phyloP scores from a whole-genome alignment of 2,329 filamentous ascomycete species.

The Venturia pyrina region DNA sequence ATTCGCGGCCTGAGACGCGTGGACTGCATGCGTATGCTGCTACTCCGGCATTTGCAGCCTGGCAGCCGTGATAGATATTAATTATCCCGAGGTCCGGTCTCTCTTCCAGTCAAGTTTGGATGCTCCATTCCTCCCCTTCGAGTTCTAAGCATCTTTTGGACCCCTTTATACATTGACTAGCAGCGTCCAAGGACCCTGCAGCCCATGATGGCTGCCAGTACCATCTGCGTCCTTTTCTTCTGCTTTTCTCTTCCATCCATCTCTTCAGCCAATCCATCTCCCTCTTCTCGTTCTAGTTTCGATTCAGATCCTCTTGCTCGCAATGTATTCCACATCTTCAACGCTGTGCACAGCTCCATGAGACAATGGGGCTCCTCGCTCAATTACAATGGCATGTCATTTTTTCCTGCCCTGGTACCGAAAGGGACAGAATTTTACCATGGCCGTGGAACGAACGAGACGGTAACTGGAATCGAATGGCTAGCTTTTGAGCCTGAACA shows the following conservation, averaged over 20 bases:
- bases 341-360: conserved; percentile 60
- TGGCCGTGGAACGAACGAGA: conserved; percentile 38
- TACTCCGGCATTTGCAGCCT: not conserved
- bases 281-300: not conserved
- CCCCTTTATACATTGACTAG: not conserved
- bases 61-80: too few relatives aligned
- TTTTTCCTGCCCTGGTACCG: conserved; percentile 57
- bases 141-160: too few relatives aligned
- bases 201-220: not conserved
- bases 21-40: not conserved
- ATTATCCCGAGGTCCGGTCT: too few relatives aligned
- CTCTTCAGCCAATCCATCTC: not conserved
- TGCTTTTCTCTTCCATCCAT: not conserved
- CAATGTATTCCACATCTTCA: conserved; percentile 60
- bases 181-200: not conserved
- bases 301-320: not conserved
- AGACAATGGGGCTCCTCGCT: conserved; percentile 65
- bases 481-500: conserved; percentile 71
- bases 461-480: conserved; percentile 53
- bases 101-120: too few relatives aligned
- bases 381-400: conserved; percentile 66
- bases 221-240: not conserved
- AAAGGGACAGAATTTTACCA: conserved; percentile 59
- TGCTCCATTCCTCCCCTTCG: too few relatives aligned
- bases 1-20: not conserved